phyloP scores from a whole-genome alignment of 2,329 filamentous ascomycete species.

The Harringtonia aguacate region DNA sequence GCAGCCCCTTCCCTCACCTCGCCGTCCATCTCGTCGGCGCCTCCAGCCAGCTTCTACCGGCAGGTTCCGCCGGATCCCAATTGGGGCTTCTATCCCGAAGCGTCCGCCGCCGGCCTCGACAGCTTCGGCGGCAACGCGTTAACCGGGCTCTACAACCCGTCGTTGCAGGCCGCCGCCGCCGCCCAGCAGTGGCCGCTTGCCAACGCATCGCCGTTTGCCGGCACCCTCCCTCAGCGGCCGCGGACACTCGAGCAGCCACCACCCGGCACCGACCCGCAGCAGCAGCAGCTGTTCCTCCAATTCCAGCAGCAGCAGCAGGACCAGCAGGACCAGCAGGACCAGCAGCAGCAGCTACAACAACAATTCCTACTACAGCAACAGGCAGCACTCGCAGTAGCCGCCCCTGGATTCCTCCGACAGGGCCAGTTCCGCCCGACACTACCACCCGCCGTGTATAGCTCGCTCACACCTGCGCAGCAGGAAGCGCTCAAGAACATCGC shows the following conservation, averaged over 20 bases:
- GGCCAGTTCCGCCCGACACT: constrained; percentile 16
- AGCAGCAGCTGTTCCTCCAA: constrained; percentile 1
- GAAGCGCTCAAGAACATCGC: constrained; percentile 52
- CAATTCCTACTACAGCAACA: constrained; percentile 13
- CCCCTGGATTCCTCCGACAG: constrained; percentile 21
- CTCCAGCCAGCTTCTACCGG: constrained; percentile 3
- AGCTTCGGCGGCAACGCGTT: constrained; percentile 20
- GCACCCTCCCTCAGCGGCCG: constrained; percentile 23
- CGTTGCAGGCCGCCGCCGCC: constrained; percentile 19
- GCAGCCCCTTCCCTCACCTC: constrained; percentile 1
- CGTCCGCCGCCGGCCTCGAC: constrained; percentile 30
- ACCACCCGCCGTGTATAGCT: constrained; percentile 23
- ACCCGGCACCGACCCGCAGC: neutral
- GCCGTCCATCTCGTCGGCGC: neutral
- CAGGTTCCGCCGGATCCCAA: constrained; percentile 24
- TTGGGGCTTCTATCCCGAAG: constrained; percentile 27
- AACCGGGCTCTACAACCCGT: constrained; percentile 17
- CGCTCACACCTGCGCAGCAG: constrained; percentile 46
- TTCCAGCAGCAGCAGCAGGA: constrained; percentile 4
- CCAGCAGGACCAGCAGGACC: constrained; percentile 10
- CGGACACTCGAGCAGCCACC: constrained; percentile 10
- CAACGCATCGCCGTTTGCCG: constrained; percentile 15
- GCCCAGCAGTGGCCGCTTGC: constrained; percentile 19
- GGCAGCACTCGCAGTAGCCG: no score
- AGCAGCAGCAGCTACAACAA: constrained; percentile 20